These are phyloP conservation scores for Puccinia triticina DNA, from an alignment of 1,284 basidiomycete genomes.

Conservation along the genomic window DNA sequence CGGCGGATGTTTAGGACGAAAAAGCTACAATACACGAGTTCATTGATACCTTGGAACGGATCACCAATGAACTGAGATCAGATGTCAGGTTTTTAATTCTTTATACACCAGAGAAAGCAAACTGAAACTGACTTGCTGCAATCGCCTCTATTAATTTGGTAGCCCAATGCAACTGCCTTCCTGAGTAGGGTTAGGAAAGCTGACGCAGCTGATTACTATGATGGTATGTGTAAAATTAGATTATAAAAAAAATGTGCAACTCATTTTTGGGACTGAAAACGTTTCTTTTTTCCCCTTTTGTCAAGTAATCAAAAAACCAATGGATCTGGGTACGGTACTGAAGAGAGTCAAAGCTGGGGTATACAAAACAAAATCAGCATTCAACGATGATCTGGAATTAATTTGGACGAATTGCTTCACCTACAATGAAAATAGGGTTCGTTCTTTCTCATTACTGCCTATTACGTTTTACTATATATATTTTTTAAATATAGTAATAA, in stretches of 20 bases:
- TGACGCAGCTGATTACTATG: conserved; percentile 86
- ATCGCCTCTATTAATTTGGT: conserved; percentile 66
- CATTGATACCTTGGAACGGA: conserved; percentile 84
- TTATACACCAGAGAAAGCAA: not conserved
- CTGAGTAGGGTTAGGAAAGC: conserved; percentile 81
- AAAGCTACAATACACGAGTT: conserved; percentile 80
- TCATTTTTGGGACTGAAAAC: not conserved
- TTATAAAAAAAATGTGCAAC: conserved; percentile 11
- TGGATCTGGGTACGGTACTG: conserved; percentile 91
- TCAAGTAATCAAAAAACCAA: conserved; percentile 81
- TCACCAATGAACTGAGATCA: conserved; percentile 78
- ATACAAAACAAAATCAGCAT: conserved; percentile 92
- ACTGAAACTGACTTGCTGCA: conserved; percentile 52
- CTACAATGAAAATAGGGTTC: conserved; percentile 86
- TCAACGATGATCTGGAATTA: conserved; percentile 87
- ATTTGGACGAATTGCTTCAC: conserved; percentile 95
- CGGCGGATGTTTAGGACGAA: conserved; percentile 63
- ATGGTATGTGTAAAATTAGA: conserved; percentile 65
- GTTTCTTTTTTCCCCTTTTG: conserved; percentile 53
- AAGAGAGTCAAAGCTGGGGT: conserved; percentile 86
- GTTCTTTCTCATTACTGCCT: conserved; percentile 5
- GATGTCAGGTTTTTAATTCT: conserved; percentile 65
- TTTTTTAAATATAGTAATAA: not conserved
- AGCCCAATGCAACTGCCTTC: conserved; percentile 84
- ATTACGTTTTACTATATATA: not conserved